phyloP scores from a whole-genome alignment of 2,329 filamentous ascomycete species.

The Calonectria montana region DNA sequence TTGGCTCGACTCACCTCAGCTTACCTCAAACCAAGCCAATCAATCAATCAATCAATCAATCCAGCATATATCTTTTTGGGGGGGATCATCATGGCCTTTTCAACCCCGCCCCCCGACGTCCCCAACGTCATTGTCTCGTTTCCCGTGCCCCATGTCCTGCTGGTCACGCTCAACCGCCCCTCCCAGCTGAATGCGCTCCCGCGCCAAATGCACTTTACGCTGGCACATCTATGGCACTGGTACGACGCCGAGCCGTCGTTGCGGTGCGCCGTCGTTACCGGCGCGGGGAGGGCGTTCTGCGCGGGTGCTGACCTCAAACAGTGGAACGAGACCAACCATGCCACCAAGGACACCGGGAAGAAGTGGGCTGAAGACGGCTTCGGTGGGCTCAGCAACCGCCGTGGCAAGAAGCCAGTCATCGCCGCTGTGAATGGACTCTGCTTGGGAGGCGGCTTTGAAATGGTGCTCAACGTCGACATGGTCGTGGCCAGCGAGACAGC shows the following conservation, averaged over 20 bases:
- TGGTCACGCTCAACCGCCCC: conserved; percentile 71
- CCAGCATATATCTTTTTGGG: conserved; percentile 21
- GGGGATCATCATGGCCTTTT: conserved; percentile 43
- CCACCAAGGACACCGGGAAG: conserved; percentile 47
- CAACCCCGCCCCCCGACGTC: conserved; percentile 54
- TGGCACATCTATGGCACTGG: conserved; percentile 65
- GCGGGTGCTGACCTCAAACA: conserved; percentile 76
- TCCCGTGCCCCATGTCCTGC: conserved; percentile 65
- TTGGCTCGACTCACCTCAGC: conserved; percentile 25
- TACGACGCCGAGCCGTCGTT: conserved; percentile 71
- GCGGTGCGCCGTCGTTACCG: conserved; percentile 72
- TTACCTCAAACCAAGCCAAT: conserved; percentile 24
- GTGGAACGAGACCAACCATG: conserved; percentile 61
- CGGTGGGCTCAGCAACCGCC: conserved; percentile 72
- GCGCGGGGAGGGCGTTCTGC: conserved; percentile 72
- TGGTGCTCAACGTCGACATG: conserved; percentile 77
- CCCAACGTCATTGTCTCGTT: conserved; percentile 58
- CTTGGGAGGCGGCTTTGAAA: conserved; percentile 80
- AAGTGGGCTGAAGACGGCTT: conserved; percentile 59
- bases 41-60: conserved; percentile 29
- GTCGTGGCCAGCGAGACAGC: conserved; percentile 69
- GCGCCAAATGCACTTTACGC: conserved; percentile 58
- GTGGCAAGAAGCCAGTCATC: conserved; percentile 78
- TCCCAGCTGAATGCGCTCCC: conserved; percentile 68
- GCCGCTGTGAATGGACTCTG: conserved; percentile 80